Base-by-base conservation (phyloP, 495 filamentous ascomycete genomes). In the Margaritispora aquatica region DNA sequence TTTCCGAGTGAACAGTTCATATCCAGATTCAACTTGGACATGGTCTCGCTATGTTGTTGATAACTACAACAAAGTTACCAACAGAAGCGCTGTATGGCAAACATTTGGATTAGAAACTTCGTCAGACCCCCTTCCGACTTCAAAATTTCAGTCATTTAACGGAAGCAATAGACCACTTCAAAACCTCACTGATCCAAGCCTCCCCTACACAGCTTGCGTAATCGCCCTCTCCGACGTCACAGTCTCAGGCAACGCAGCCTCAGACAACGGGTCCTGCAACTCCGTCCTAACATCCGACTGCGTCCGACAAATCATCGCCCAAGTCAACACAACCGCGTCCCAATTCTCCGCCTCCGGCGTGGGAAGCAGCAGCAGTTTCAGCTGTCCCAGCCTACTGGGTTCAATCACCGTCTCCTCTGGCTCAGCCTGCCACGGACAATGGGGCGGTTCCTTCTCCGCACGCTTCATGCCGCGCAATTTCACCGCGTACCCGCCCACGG, bases 401-500 rank as follows among this genome's bases (percentile, higher is more conserved):
- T 47, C 19, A 2, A 23, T 44, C 34, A 26, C 36, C 19, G 34
- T 8, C 24, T 47, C 54, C 2, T 26, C 15, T 26, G 21, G 41
- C 38, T 21, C 34, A 31, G 20, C 15, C 1, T 47, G 38, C n/a
- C n/a, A 46, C 8, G 22, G 34, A 13, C 47, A 26, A 23, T 50
- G 47, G 47, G 24, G 27, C 38, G 22, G 41, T 10, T 26, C 34
- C 54, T 26, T 27, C 38, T 13, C 13, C 36, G 26, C 34, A n/a
- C 38, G 44, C 41, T 57, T 57, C 54, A 41, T 57, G 19, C 55
- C 38, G 20, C 20, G 41, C 26, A 49, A 27, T 15, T 57, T 27
- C 24, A 31, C 23, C 23, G 26, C 31, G 0, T 13, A 20, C 2
- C 7, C 34, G 15, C 0, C 34, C 47, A 9, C 24, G 17, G 7